Conservation (phyloP, 345 rosid genomes). For the Arabidopsis arenosa region DNA sequence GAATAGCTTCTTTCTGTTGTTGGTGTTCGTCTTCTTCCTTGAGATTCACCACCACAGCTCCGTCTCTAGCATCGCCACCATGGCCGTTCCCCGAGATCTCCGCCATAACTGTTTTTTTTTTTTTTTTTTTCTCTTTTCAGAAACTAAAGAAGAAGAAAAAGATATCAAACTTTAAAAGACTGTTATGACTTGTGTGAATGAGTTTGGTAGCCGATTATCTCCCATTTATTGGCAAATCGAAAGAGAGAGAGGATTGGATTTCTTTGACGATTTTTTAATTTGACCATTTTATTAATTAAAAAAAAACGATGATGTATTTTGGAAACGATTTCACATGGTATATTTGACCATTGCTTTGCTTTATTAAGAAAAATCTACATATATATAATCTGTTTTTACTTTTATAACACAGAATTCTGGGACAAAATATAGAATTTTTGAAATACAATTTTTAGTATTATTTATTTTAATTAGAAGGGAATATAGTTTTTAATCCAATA, state of each 20-base stretch:
- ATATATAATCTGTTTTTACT: not conserved
- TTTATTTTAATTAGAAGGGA: too few relatives aligned
- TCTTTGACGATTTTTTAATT: conserved; percentile 8
- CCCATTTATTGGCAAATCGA: conserved; percentile 43
- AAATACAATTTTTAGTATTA: too few relatives aligned
- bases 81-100: conserved; percentile 45
- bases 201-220: conserved; percentile 33
- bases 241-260: conserved; percentile 28
- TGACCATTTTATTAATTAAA: conserved; percentile 12
- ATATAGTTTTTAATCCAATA: too few relatives aligned
- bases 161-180: not conserved
- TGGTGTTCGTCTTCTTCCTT: conserved; percentile 46
- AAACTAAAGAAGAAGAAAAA: not conserved
- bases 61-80: conserved; percentile 39
- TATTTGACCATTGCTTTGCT: conserved; percentile 22
- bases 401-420: not conserved
- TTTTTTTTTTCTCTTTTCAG: not conserved
- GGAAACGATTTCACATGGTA: conserved; percentile 12
- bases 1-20: conserved; percentile 34
- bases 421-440: too few relatives aligned
- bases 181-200: conserved; percentile 33
- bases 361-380: not conserved
- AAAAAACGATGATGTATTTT: not conserved
- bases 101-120: conserved; percentile 50
- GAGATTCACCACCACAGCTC: conserved; percentile 58